A percentile compares a stretch with the other conserved stretches of the same genome.
Evolutionary conservation across 441 rosid species (phyloP).

Genomic region (Eruca vesicaria): DNA sequence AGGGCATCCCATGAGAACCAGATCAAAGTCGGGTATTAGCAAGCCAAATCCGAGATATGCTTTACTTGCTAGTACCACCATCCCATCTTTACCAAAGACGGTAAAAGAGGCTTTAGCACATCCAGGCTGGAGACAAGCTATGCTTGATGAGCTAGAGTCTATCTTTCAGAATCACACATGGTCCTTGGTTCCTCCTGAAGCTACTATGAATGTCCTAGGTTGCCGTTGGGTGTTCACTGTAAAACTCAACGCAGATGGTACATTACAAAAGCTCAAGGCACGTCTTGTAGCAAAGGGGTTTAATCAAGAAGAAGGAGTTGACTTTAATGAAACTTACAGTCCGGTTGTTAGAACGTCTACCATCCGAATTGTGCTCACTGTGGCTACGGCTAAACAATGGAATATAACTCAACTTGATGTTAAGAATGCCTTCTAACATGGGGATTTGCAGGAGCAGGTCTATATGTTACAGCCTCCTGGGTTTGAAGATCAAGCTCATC

Average conservation of each 20-base stretch:
- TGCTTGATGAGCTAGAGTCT: background rate
- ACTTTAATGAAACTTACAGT: background rate
- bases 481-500: background rate
- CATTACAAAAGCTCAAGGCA: background rate
- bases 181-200: background rate
- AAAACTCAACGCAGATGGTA: background rate
- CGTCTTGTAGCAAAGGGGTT: background rate
- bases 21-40: background rate
- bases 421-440: background rate
- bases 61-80: background rate
- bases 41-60: background rate
- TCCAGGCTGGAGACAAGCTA: background rate
- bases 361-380: background rate
- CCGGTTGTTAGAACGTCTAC: background rate
- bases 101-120: accelerated
- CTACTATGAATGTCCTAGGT: background rate
- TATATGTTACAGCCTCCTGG: background rate
- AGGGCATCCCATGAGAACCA: background rate
- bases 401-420: background rate
- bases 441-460: background rate
- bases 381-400: background rate
- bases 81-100: background rate
- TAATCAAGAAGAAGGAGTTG: background rate
- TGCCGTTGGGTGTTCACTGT: background rate
- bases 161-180: background rate